phyloP scores from a whole-genome alignment of 805 yeast genomes.

The Starmerella powellii region DNA sequence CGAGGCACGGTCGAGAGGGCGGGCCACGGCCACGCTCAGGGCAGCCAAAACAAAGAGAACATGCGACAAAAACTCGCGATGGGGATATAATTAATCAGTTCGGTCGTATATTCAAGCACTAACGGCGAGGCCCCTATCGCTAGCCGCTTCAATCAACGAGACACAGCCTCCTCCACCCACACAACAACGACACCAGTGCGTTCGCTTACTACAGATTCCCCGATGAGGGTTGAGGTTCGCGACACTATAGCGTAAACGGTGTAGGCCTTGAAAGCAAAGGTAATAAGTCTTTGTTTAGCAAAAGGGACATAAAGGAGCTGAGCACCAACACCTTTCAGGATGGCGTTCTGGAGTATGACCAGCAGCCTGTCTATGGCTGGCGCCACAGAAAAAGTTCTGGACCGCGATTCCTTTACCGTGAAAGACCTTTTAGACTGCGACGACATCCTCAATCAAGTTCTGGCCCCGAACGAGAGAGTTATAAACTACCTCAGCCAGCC shows the following conservation, averaged over 20 bases:
- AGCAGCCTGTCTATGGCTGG: conserved; percentile 20
- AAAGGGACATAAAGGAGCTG: background rate
- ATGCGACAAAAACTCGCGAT: too few relatives aligned
- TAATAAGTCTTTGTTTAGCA: background rate
- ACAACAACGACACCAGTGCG: background rate
- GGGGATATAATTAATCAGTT: too few relatives aligned
- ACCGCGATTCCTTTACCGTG: conserved; percentile 34
- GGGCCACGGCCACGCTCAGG: too few relatives aligned
- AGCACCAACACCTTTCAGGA: conserved; percentile 10
- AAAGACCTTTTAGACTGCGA: conserved; percentile 58
- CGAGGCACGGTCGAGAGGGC: too few relatives aligned
- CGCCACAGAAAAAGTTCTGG: conserved; percentile 35
- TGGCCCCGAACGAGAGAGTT: conserved; percentile 60
- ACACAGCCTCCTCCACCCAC: background rate
- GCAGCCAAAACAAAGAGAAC: too few relatives aligned
- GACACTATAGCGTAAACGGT: background rate
- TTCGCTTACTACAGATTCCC: background rate
- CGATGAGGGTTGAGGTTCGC: conserved; percentile 3
- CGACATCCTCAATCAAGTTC: conserved; percentile 58
- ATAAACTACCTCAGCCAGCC: conserved; percentile 72
- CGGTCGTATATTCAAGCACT: too few relatives aligned
- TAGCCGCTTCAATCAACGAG: background rate
- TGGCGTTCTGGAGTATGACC: conserved; percentile 47
- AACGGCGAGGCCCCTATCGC: too few relatives aligned
- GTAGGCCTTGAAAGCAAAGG: background rate